A percentile compares a stretch with the other conserved stretches of the same genome.
Evolutionary conservation across 306 rosid genomes (phyloP).

Genomic region (Glycine soja): DNA sequence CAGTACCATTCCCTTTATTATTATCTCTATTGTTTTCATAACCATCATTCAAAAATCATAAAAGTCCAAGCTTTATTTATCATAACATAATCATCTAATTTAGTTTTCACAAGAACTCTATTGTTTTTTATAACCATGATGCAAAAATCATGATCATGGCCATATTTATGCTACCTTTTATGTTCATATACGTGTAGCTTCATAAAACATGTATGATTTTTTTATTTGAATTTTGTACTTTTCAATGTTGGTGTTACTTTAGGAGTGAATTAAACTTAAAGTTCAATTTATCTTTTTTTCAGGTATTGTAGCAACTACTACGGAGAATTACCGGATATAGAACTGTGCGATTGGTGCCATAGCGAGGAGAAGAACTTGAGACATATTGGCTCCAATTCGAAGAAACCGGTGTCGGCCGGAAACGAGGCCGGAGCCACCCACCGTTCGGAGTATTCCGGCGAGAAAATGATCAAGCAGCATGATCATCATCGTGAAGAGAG

Average conservation of each 20-base stretch:
- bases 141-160: neutral
- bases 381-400: slow-evolving; percentile 56
- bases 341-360: slow-evolving; percentile 96
- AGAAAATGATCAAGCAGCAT: slow-evolving; percentile 68
- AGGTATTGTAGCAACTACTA: slow-evolving; percentile 96
- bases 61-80: slow-evolving; percentile 13
- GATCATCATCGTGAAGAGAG: slow-evolving; percentile 61
- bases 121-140: neutral
- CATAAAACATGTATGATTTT: neutral
- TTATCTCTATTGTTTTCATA: too few relatives aligned
- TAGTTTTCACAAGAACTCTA: neutral
- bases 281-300: slow-evolving; percentile 8
- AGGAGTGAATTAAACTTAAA: slow-evolving; percentile 25
- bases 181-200: neutral
- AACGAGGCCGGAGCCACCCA: slow-evolving; percentile 49
- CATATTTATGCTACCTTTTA: neutral
- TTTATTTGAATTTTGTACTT: neutral
- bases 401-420: slow-evolving; percentile 51
- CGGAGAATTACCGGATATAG: slow-evolving; percentile 70
- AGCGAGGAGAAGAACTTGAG: slow-evolving; percentile 67
- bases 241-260: neutral
- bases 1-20: slow-evolving; percentile 19
- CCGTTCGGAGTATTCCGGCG: slow-evolving; percentile 76
- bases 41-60: neutral
- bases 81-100: slow-evolving; percentile 1